Conservation (phyloP, 768 basidiomycete genomes). For the Suillus discolor region DNA sequence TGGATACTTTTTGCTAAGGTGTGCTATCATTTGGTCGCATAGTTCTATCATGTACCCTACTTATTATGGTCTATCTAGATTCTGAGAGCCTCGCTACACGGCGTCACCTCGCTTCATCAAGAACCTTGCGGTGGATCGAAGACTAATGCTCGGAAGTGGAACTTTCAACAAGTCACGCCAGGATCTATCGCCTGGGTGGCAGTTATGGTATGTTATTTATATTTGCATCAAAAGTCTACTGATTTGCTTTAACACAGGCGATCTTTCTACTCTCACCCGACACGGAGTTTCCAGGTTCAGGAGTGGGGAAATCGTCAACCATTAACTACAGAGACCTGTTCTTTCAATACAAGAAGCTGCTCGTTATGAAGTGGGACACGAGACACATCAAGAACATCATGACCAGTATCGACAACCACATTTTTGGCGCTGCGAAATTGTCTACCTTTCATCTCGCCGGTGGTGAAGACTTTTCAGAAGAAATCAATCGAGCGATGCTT, state of each 20-base stretch:
- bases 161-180: neutral
- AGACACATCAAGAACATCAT: neutral
- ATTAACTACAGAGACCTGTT: slow-evolving; percentile 6
- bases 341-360: slow-evolving; percentile 4
- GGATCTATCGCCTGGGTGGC: neutral
- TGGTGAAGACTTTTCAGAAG: neutral
- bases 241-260: neutral
- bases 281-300: neutral
- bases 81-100: neutral
- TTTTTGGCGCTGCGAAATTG: neutral
- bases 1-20: neutral
- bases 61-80: neutral
- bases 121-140: neutral
- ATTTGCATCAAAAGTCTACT: neutral
- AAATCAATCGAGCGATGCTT: neutral
- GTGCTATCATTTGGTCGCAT: neutral
- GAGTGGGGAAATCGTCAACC: neutral
- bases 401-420: neutral
- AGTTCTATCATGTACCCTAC: neutral
- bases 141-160: slow-evolving; percentile 6
- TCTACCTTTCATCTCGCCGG: neutral
- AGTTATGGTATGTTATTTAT: neutral
- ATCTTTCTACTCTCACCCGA: slow-evolving; percentile 6
- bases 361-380: slow-evolving; percentile 1
- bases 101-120: neutral